A percentile compares a stretch with the other conserved stretches of the same genome.
Evolutionary conservation across 2,329 filamentous ascomycete genomes (phyloP).

Genomic region (Sphaerostilbella broomeana): DNA sequence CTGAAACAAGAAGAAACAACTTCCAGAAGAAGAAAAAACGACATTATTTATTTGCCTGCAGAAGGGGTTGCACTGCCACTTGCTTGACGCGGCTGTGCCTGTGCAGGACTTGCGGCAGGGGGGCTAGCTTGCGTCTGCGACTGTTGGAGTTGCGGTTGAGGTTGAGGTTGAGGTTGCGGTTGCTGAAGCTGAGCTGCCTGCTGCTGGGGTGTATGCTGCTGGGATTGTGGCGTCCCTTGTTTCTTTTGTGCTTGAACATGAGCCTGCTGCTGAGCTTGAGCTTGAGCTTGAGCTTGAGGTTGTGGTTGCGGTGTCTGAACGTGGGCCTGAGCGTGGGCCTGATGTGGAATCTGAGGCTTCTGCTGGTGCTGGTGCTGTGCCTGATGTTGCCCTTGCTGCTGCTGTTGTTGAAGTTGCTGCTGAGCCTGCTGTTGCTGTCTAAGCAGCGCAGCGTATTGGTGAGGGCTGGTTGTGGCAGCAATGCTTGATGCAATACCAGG

Average conservation of each 20-base stretch:
- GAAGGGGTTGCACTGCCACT: constrained; percentile 37
- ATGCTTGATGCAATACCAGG: constrained; percentile 44
- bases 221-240: constrained; percentile 10
- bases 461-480: constrained; percentile 44
- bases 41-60: constrained; percentile 18
- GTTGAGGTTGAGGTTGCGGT: constrained; percentile 14
- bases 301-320: constrained; percentile 15
- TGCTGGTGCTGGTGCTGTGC: constrained; percentile 20
- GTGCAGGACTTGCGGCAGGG: constrained; percentile 16
- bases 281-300: constrained; percentile 15
- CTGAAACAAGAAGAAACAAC: constrained; percentile 2
- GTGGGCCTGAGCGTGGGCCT: constrained; percentile 14
- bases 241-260: constrained; percentile 19
- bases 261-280: constrained; percentile 15
- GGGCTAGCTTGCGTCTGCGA: constrained; percentile 13
- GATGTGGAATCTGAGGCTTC: constrained; percentile 22
- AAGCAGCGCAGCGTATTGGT: constrained; percentile 54
- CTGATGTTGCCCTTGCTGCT: constrained; percentile 23
- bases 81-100: constrained; percentile 28
- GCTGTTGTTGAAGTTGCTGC: constrained; percentile 24
- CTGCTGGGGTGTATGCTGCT: constrained; percentile 16
- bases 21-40: constrained; percentile 1
- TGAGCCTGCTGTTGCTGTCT: constrained; percentile 50
- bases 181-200: constrained; percentile 11
- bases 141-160: constrained; percentile 15